Conservation (phyloP, 257 asterid genomes). For the Paraleonurus japonicus region DNA sequence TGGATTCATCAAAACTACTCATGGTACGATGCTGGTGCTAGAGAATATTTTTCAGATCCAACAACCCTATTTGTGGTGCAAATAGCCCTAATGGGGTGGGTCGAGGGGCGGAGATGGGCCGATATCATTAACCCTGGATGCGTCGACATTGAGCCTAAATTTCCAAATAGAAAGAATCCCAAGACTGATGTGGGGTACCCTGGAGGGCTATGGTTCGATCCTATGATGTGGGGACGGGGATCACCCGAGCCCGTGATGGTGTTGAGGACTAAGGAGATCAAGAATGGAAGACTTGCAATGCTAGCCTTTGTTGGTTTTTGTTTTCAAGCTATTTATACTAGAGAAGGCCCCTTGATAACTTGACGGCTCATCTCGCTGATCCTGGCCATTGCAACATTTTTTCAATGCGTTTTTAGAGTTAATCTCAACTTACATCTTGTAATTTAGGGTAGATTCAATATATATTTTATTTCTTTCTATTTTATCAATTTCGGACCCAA, state of each 20-base stretch:
- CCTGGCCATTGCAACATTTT: slow-evolving; percentile 85
- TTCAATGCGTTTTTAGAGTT: slow-evolving; percentile 53
- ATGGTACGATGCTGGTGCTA: slow-evolving; percentile 75
- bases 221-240: slow-evolving; percentile 88
- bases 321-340: slow-evolving; percentile 77
- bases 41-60: slow-evolving; percentile 73
- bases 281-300: slow-evolving; percentile 91
- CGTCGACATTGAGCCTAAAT: slow-evolving; percentile 62
- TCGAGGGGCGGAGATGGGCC: slow-evolving; percentile 89
- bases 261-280: slow-evolving; percentile 81
- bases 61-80: slow-evolving; percentile 61
- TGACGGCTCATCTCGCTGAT: slow-evolving; percentile 76
- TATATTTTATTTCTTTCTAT: too few relatives aligned
- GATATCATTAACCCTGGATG: slow-evolving; percentile 75
- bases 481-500: too few relatives aligned
- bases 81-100: slow-evolving; percentile 83
- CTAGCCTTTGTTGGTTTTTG: slow-evolving; percentile 81
- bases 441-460: too few relatives aligned
- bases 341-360: slow-evolving; percentile 64
- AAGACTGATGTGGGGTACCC: slow-evolving; percentile 86
- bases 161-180: slow-evolving; percentile 62
- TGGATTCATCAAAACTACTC: slow-evolving; percentile 70
- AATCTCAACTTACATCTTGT: too few relatives aligned
- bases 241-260: slow-evolving; percentile 90
- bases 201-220: slow-evolving; percentile 85